phyloP scores from a whole-genome alignment of 768 basidiomycete species.

The Hydnomerulius pinastri region DNA sequence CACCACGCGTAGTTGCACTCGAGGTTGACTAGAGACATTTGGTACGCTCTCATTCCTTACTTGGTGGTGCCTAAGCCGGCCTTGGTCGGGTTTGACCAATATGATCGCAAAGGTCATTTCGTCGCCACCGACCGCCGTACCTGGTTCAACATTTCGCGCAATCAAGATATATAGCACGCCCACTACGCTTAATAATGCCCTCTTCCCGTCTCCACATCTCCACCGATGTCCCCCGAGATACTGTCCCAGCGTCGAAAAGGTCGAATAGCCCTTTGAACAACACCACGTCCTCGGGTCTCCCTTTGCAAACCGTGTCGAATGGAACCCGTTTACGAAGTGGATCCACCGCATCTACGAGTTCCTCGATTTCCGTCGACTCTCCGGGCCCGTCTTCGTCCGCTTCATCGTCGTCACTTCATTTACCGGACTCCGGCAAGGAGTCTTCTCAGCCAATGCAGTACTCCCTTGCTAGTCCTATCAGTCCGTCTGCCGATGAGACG shows the following conservation, averaged over 20 bases:
- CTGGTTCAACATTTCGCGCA: background rate
- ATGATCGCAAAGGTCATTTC: constrained; percentile 3
- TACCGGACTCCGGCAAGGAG: constrained; percentile 37
- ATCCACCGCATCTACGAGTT: constrained; percentile 58
- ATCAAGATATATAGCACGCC: background rate
- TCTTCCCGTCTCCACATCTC: constrained; percentile 49
- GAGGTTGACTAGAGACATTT: constrained; percentile 1
- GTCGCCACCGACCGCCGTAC: background rate
- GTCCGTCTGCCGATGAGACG: constrained; percentile 50
- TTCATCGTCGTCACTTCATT: constrained; percentile 48
- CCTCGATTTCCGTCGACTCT: constrained; percentile 57
- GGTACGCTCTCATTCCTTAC: constrained; percentile 12
- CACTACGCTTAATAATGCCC: constrained; percentile 36
- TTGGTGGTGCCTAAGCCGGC: background rate
- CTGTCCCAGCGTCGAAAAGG: constrained; percentile 35
- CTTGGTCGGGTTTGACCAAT: constrained; percentile 10
- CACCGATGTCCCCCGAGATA: constrained; percentile 40
- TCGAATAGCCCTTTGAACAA: constrained; percentile 31
- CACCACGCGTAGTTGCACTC: background rate
- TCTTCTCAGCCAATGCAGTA: constrained; percentile 23
- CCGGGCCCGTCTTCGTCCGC: constrained; percentile 58
- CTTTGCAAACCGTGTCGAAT: constrained; percentile 13
- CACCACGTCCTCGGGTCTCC: constrained; percentile 24
- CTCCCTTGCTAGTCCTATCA: constrained; percentile 38
- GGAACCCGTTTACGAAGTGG: constrained; percentile 44